These are phyloP conservation scores for Microcera coccophila DNA, from an alignment of 2,329 filamentous ascomycete genomes.

Conservation along the genomic window DNA sequence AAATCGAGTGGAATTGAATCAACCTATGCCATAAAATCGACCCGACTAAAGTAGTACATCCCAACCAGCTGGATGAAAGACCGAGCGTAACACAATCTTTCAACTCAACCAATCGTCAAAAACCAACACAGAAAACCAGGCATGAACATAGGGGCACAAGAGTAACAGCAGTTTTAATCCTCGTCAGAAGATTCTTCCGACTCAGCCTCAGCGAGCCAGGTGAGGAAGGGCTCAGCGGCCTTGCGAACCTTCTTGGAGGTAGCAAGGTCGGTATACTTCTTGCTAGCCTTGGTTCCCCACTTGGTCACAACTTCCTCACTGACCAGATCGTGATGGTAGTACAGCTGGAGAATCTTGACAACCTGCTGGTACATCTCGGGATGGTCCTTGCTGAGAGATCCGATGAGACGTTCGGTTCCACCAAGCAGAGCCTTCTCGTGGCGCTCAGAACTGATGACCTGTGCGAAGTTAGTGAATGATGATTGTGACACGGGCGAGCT, in stretches of 20 bases:
- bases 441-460: conserved; percentile 83
- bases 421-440: conserved; percentile 95
- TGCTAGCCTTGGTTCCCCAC: conserved; percentile 94
- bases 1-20: conserved; percentile 1
- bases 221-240: conserved; percentile 88
- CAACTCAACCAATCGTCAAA: neutral
- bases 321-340: conserved; percentile 88
- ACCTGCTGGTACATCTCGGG: conserved; percentile 72
- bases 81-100: neutral
- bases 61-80: neutral
- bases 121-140: neutral
- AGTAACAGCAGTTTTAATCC: conserved; percentile 34
- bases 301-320: conserved; percentile 82
- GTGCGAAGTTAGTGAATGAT: neutral
- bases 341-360: conserved; percentile 80
- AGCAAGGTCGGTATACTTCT: conserved; percentile 90
- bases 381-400: conserved; percentile 65
- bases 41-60: neutral
- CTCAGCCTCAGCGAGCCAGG: conserved; percentile 87
- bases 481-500: neutral
- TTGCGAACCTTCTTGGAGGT: conserved; percentile 95
- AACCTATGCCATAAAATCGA: neutral
- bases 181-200: conserved; percentile 60
- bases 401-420: conserved; percentile 88
- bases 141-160: neutral